A percentile compares a stretch with the other conserved stretches of the same genome.
These are phyloP conservation scores for Aspergillus sparsus DNA, from an alignment of 495 filamentous ascomycete species.

Conservation along the genomic window DNA sequence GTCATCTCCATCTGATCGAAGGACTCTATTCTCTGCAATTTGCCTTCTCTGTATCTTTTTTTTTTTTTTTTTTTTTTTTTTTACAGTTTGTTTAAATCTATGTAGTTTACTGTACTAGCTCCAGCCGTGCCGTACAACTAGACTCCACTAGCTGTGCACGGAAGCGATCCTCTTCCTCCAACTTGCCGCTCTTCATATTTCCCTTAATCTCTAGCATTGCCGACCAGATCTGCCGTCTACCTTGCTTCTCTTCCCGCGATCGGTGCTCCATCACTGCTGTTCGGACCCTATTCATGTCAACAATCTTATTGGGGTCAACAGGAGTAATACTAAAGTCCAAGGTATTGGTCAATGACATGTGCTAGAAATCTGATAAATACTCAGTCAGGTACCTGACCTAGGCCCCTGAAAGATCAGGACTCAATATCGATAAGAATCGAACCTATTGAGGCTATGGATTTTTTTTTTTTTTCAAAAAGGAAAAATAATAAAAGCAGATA, in stretches of 20 bases:
- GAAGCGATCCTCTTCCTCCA: conserved; percentile 30
- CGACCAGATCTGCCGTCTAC: conserved; percentile 46
- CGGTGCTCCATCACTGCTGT: conserved; percentile 43
- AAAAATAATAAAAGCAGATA: background rate
- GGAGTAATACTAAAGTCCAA: no score
- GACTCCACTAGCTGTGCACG: conserved; percentile 39
- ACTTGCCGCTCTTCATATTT: conserved; percentile 19
- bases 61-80: background rate
- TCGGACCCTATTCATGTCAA: conserved; percentile 36
- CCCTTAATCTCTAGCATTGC: conserved; percentile 9
- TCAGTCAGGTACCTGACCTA: background rate
- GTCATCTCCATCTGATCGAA: background rate
- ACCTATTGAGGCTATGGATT: no score
- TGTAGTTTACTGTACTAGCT: conserved; percentile 29
- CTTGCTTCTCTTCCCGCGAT: conserved; percentile 36
- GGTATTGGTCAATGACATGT: no score
- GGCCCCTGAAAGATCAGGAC: background rate
- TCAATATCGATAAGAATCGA: background rate
- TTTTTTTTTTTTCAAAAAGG: background rate
- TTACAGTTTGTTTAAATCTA: background rate
- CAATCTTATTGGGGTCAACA: no score
- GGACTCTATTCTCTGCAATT: background rate
- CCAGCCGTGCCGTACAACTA: conserved; percentile 24
- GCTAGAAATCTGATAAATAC: background rate
- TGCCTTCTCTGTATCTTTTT: background rate